These are phyloP conservation scores for Pleurotus salmoneostramineus DNA, from an alignment of 768 basidiomycete species.

Conservation along the genomic window DNA sequence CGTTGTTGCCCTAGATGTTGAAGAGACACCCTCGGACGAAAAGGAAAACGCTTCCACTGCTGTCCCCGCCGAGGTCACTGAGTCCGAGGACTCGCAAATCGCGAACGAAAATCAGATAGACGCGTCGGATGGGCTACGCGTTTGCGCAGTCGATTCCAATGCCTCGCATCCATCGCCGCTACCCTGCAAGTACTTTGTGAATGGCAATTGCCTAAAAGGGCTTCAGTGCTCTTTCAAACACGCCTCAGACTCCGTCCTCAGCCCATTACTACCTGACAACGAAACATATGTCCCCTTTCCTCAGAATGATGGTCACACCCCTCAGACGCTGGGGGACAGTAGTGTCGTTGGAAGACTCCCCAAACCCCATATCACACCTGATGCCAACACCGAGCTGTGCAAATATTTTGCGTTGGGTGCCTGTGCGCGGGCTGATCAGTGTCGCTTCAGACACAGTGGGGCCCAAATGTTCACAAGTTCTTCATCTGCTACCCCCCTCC, in stretches of 20 bases:
- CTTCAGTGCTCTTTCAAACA: not conserved
- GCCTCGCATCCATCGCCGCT: not conserved
- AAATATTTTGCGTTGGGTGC: constrained; percentile 32
- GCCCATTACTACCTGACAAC: not conserved
- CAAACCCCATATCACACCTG: constrained; percentile 18
- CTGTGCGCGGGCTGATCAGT: constrained; percentile 27
- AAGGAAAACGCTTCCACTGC: too few species aligned
- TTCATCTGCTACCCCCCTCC: constrained; percentile 17
- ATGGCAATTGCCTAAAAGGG: not conserved
- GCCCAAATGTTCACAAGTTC: constrained; percentile 25
- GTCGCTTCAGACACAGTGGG: constrained; percentile 31
- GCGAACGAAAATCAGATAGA: too few species aligned
- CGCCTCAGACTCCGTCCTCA: not conserved
- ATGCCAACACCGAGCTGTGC: constrained; percentile 32
- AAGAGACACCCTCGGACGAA: too few species aligned
- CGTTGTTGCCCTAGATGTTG: not conserved
- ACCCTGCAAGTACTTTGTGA: constrained; percentile 2
- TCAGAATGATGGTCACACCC: not conserved
- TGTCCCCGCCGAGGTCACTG: not conserved
- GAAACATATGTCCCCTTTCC: not conserved
- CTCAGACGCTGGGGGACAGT: not conserved
- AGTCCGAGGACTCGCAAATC: not conserved
- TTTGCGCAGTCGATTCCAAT: too few species aligned
- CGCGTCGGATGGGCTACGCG: too few species aligned
- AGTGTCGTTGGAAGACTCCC: not conserved